Evolutionary conservation across 345 rosid species (phyloP).

Genomic region (Citrus cavaleriei): DNA sequence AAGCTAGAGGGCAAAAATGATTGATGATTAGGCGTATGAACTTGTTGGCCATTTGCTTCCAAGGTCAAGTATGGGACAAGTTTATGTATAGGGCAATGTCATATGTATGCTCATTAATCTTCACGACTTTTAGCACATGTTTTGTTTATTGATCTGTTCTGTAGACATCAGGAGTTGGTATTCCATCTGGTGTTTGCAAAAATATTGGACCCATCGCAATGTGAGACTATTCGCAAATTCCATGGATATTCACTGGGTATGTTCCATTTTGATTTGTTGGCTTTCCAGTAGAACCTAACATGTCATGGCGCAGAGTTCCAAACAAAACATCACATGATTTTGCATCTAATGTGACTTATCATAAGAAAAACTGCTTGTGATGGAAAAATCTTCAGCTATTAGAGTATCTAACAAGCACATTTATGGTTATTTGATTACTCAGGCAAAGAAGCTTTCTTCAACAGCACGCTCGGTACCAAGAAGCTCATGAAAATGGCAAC

Average conservation of each 20-base stretch:
- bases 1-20: background rate
- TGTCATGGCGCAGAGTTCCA: background rate
- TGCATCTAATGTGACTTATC: background rate
- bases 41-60: background rate
- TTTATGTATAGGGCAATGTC: background rate
- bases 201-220: background rate
- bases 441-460: background rate
- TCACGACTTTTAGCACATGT: background rate
- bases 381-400: background rate
- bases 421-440: background rate
- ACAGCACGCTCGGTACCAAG: conserved; percentile 9
- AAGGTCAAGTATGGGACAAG: background rate
- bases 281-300: background rate
- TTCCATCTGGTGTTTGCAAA: background rate
- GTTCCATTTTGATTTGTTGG: background rate
- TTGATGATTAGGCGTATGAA: background rate
- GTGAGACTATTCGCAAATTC: background rate
- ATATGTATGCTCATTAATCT: background rate
- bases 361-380: background rate
- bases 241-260: background rate
- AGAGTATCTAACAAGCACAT: background rate
- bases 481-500: conserved; percentile 23
- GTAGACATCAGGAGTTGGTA: background rate
- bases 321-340: background rate
- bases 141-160: background rate